Conservation (phyloP, 257 asterid species). For the Nicotiana knightiana region DNA sequence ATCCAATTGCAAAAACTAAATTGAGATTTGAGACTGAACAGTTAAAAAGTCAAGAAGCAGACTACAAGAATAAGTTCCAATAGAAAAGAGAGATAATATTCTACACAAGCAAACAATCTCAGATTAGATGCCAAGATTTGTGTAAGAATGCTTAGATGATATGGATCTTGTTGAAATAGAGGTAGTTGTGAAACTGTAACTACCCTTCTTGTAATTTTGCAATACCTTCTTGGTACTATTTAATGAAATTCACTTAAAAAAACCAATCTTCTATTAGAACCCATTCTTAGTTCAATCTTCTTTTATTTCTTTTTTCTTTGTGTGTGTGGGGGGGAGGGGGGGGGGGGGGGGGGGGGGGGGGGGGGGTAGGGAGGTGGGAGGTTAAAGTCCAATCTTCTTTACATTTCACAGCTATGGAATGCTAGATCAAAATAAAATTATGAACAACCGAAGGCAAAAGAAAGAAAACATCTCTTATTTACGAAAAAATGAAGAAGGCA, state of each 20-base stretch:
- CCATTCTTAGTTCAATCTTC: neutral
- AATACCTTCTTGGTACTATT: too few relatives aligned
- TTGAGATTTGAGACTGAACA: neutral
- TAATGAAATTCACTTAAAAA: too few relatives aligned
- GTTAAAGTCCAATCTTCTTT: neutral
- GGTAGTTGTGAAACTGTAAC: too few relatives aligned
- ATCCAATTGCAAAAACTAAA: neutral
- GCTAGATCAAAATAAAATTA: neutral
- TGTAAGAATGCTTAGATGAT: too few relatives aligned
- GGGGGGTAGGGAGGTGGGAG: neutral
- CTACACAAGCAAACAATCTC: neutral
- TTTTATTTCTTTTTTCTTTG: neutral
- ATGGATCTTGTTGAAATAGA: too few relatives aligned
- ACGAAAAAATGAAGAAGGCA: slow-evolving; percentile 5
- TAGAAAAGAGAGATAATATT: neutral
- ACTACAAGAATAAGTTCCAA: neutral
- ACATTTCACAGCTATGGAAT: neutral
- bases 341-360: neutral
- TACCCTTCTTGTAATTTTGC: too few relatives aligned
- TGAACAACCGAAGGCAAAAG: neutral
- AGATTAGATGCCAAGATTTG: neutral
- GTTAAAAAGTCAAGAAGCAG: neutral
- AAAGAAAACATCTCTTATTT: neutral
- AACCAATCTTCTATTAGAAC: too few relatives aligned
- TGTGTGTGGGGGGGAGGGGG: neutral